Conservation (phyloP, 2,329 filamentous ascomycete species). For the Epichloe amarillans region DNA sequence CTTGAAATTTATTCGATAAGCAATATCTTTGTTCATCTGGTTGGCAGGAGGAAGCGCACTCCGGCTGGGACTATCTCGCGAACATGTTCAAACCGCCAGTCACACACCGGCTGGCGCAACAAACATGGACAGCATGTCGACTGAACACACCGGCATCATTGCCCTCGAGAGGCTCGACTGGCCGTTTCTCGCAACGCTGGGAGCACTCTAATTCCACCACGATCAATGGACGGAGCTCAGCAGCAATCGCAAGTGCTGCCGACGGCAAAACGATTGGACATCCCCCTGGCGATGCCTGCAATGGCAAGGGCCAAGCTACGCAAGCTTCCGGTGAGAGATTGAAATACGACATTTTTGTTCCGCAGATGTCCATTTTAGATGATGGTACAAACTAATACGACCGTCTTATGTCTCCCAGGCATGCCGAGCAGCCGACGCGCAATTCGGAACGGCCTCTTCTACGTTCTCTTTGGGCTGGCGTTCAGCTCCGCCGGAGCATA, state of each 20-base stretch:
- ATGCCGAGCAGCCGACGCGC: neutral
- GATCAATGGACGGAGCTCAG: too few species aligned
- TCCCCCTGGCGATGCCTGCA: too few species aligned
- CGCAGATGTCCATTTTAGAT: too few species aligned
- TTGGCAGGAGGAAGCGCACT: neutral
- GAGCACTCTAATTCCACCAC: neutral
- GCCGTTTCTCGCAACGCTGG: neutral
- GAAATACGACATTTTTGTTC: neutral
- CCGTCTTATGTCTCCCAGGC: neutral
- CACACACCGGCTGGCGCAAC: conserved; percentile 2
- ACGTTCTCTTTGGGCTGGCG: conserved; percentile 17
- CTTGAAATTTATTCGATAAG: too few species aligned
- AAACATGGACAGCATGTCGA: neutral
- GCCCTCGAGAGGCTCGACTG: neutral
- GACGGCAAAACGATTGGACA: too few species aligned
- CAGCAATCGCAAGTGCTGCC: too few species aligned
- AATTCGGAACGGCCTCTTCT: conserved; percentile 12
- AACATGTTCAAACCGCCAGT: neutral
- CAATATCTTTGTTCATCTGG: neutral
- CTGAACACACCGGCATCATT: neutral
- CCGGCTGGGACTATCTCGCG: neutral
- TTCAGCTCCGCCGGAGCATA: conserved; percentile 20
- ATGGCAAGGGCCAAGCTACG: too few species aligned
- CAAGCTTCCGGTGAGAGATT: neutral
- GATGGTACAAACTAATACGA: neutral